A percentile compares a stretch with the other conserved stretches of the same genome.
These are phyloP conservation scores for Talaromyces sp. DNA, from an alignment of 2,329 filamentous ascomycete species.

Conservation along the genomic window DNA sequence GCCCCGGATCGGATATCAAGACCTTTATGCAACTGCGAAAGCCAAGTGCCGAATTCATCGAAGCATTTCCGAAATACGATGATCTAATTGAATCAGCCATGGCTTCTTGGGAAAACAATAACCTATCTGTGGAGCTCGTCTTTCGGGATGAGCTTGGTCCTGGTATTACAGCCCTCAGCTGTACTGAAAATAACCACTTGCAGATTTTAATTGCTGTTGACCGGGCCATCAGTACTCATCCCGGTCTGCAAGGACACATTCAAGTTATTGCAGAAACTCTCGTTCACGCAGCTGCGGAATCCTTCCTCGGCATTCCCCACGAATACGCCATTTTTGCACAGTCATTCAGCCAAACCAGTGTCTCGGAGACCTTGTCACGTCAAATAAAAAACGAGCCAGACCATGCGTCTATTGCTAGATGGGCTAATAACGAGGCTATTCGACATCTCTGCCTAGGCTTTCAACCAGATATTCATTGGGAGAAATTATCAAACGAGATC, in stretches of 20 bases:
- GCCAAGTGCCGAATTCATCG: slow-evolving; percentile 26
- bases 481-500: slow-evolving; percentile 43
- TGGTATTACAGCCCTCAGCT: slow-evolving; percentile 31
- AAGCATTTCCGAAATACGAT: slow-evolving; percentile 42
- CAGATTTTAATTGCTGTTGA: slow-evolving; percentile 29
- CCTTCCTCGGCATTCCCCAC: slow-evolving; percentile 29
- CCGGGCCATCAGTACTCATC: slow-evolving; percentile 22
- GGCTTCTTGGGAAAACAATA: slow-evolving; percentile 26
- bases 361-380: slow-evolving; percentile 29
- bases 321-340: slow-evolving; percentile 32
- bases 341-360: slow-evolving; percentile 26
- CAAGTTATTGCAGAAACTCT: slow-evolving; percentile 35
- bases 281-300: slow-evolving; percentile 32
- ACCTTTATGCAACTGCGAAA: slow-evolving; percentile 36
- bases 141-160: slow-evolving; percentile 27
- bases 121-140: slow-evolving; percentile 30
- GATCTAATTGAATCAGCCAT: slow-evolving; percentile 30
- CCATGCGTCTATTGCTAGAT: slow-evolving; percentile 33
- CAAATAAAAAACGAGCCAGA: slow-evolving; percentile 32
- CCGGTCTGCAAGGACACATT: slow-evolving; percentile 32
- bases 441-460: slow-evolving; percentile 46
- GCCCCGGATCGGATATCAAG: slow-evolving; percentile 43
- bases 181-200: slow-evolving; percentile 21
- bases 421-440: slow-evolving; percentile 43
- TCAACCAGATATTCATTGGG: slow-evolving; percentile 49